These are phyloP conservation scores for Fusarium floridanum DNA, from an alignment of 2,329 filamentous ascomycete species.

Conservation along the genomic window DNA sequence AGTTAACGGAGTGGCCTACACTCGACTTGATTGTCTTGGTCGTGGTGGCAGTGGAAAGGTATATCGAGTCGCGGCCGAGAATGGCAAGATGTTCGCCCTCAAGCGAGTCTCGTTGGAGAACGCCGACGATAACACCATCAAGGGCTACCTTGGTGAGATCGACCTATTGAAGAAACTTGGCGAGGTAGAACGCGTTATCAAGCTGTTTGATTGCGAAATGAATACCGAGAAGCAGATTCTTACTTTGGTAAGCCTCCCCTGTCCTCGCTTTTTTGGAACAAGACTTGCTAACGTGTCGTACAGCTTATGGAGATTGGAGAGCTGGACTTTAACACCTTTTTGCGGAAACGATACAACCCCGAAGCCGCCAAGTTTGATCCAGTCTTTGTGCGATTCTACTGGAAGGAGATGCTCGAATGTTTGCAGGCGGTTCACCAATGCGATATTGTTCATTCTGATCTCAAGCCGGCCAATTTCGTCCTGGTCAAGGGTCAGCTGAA, in stretches of 20 bases:
- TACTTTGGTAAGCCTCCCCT: constrained; percentile 75
- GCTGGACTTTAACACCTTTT: constrained; percentile 88
- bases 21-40: constrained; percentile 89
- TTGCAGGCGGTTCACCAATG: constrained; percentile 88
- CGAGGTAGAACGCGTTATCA: constrained; percentile 90
- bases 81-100: constrained; percentile 93
- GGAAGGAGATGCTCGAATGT: constrained; percentile 99
- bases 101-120: constrained; percentile 94
- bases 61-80: constrained; percentile 96
- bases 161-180: constrained; percentile 86
- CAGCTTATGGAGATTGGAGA: constrained; percentile 98
- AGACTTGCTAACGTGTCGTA: constrained; percentile 35
- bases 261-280: background rate
- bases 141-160: constrained; percentile 95
- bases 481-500: constrained; percentile 91
- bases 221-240: constrained; percentile 92
- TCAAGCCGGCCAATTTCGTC: constrained; percentile 98
- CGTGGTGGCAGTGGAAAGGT: constrained; percentile 94
- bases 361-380: constrained; percentile 85
- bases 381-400: constrained; percentile 95
- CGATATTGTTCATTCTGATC: constrained; percentile 95
- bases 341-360: constrained; percentile 78
- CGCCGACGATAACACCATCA: constrained; percentile 85
- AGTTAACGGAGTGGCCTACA: constrained; percentile 92
- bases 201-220: constrained; percentile 91